Evolutionary conservation across 495 filamentous ascomycete species (phyloP), one percentile per base, ranked within the genome.

Genomic region (Patellaria atrata): DNA sequence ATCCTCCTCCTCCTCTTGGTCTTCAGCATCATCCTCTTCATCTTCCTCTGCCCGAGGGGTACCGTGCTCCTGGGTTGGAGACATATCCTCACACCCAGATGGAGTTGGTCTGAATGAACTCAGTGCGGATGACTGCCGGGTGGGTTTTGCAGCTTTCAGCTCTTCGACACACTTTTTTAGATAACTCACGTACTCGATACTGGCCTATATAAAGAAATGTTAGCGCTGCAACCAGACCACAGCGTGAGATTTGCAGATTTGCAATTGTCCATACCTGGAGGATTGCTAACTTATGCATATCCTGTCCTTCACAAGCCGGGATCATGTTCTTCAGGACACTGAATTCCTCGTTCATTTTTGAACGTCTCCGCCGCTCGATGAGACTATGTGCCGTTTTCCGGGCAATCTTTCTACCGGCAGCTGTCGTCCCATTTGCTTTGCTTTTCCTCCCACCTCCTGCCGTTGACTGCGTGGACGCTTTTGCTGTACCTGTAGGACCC

Each of bases 341-440:
- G 61, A 97, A 97, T 57, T 96, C 89, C 50, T 96, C 89, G 48
- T 97, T 97, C 89, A 97, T 97, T 64, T 96, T 97, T 4, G 82
- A 92, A 31, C 89, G 66, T 43, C 89, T 64, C 30, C 91, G 61
- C 11, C 89, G 70, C 59, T 97, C 89, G 50, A 97, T 97, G 46
- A 96, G 55, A 45, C 82, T 92, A 49, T 97, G 89, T 2, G 89
- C 89, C 1, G 91, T 97, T 56, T 96, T 97, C 44, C 89, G 70
- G 3, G 89, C 85, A 35, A 87, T 91, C 60, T 94, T 97, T 23
- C 81, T 70, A 3, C 83, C 82, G 0, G 85, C 79, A 0, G 80
- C 78, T 46, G 80, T 86, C 9, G 73, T 80, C 1, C 79, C 68
- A 38, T 58, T 62, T 0, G 60, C 56, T 30, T 69, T 66, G 43